Conservation (phyloP, 441 rosid species). For the Breynia disticha region DNA sequence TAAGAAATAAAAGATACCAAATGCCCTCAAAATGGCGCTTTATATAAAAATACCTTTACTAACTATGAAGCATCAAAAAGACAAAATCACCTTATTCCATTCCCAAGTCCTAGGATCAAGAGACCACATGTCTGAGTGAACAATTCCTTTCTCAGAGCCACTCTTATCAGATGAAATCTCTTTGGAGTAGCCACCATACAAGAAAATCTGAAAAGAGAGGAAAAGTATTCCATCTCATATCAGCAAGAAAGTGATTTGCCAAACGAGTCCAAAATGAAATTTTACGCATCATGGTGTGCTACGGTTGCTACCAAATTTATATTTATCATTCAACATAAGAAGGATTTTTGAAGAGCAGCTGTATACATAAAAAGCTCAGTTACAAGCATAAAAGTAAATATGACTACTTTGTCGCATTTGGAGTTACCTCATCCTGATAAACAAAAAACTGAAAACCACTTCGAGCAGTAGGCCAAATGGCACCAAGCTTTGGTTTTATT, state of each 20-base stretch:
- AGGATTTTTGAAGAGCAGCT: no score
- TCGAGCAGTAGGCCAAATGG: slow-evolving; percentile 92
- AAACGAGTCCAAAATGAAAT: not conserved
- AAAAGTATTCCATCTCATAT: not conserved
- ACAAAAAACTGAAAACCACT: slow-evolving; percentile 92
- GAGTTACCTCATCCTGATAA: slow-evolving; percentile 77
- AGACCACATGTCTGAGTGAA: slow-evolving; percentile 94
- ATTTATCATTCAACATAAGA: no score
- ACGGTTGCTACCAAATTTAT: no score
- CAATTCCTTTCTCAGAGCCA: slow-evolving; percentile 74
- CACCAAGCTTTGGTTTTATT: slow-evolving; percentile 85
- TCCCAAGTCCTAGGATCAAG: slow-evolving; percentile 98
- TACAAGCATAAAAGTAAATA: not conserved
- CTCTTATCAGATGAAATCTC: slow-evolving; percentile 79
- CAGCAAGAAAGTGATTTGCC: not conserved
- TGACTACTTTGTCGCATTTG: not conserved
- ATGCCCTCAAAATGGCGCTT: not conserved
- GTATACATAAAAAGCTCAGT: not conserved
- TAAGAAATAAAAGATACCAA: no score
- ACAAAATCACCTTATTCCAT: slow-evolving; percentile 81
- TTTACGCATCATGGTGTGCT: no score
- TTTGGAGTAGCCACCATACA: slow-evolving; percentile 93
- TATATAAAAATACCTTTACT: not conserved
- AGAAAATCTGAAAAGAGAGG: slow-evolving; percentile 49
- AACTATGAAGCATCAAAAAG: slow-evolving; percentile 2